Conservation (phyloP, 2,329 filamentous ascomycete genomes). For the Ophiognomonia clavigignenti-juglandacearum region DNA sequence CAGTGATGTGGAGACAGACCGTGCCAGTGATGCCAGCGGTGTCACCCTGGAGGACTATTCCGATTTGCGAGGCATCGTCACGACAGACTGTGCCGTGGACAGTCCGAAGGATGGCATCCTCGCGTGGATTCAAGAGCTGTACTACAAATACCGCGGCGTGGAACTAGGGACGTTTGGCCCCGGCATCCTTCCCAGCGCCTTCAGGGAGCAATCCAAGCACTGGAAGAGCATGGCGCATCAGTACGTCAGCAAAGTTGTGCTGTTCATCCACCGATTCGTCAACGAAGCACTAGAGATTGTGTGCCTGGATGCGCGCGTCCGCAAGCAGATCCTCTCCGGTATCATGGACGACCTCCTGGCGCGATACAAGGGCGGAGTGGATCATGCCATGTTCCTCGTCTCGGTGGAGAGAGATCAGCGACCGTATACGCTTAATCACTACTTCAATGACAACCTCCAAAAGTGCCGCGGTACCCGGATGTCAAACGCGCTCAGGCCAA, state of each 20-base stretch:
- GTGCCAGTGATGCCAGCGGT: too few species aligned
- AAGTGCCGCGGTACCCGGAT: constrained; percentile 22
- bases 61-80: too few species aligned
- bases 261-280: constrained; percentile 50
- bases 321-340: constrained; percentile 38
- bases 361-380: constrained; percentile 39
- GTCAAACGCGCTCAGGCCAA: constrained; percentile 10
- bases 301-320: constrained; percentile 41
- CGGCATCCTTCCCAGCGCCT: constrained; percentile 36
- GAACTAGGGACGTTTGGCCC: too few species aligned
- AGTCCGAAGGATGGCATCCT: too few species aligned
- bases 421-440: constrained; percentile 47
- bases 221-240: constrained; percentile 44
- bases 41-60: too few species aligned
- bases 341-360: constrained; percentile 41
- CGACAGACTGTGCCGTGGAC: too few species aligned
- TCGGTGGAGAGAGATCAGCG: constrained; percentile 41
- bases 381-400: constrained; percentile 47
- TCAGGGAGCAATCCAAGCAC: constrained; percentile 49
- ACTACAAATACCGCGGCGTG: constrained; percentile 15
- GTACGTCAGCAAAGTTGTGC: constrained; percentile 47
- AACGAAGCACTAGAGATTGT: constrained; percentile 32
- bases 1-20: too few species aligned
- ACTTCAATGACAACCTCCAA: constrained; percentile 40
- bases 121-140: constrained; percentile 13